Evolutionary conservation across 2,329 filamentous ascomycete genomes (phyloP), one percentile per base, ranked within the genome.

Genomic region (Escovopsis sp.): DNA sequence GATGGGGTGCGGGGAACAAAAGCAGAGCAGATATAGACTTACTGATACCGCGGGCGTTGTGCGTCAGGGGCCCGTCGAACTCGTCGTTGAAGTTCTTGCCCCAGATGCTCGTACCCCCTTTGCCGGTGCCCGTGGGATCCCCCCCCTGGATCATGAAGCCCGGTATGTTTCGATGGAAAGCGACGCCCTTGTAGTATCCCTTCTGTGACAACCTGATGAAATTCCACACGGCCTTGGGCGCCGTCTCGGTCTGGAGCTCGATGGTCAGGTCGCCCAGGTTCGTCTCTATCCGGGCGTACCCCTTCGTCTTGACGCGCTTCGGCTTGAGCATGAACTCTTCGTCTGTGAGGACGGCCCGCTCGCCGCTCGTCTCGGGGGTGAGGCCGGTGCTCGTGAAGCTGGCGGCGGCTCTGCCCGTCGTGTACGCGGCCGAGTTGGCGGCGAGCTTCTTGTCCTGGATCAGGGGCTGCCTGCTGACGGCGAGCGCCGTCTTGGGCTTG

Each of bases 91-190:
- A 98, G 47, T 87, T 85, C 62, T 93, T 94, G 45, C 85, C 85
- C 91, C 91, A 98, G 46, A 94, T 79, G 54, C 84, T 93, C 39
- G 78, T 68, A 1, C 91, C 91, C n/a, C 91, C 91, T 47, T 85
- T 75, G 2, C 91, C 91, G 0, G 87, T 94, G 1, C 89, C 89
- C 0, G 86, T 85, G 0, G 91, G 91, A 57, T 98, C 91, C 33
- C 91, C 91, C 36, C 89, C 89, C 60, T 98, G 91, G 34, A 98
- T 85, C 91, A 98, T 98, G 59, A 98, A 98, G 53, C 84, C 85
- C 45, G 80, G 80, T 53, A 98, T 95, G 59, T 93, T 95, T 48
- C 91, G 79, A 61, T 98, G 91, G 58, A 98, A 98, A 11, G 73
- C 62, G 2, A 94, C 80, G 49, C 75, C 76, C 41, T 77, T 78